Percentiles rank a stretch among this genome's conserved stretches.
These are phyloP conservation scores for Chamaecyparis obtusa DNA, from an alignment of 75 land plant species.

Conservation along the genomic window DNA sequence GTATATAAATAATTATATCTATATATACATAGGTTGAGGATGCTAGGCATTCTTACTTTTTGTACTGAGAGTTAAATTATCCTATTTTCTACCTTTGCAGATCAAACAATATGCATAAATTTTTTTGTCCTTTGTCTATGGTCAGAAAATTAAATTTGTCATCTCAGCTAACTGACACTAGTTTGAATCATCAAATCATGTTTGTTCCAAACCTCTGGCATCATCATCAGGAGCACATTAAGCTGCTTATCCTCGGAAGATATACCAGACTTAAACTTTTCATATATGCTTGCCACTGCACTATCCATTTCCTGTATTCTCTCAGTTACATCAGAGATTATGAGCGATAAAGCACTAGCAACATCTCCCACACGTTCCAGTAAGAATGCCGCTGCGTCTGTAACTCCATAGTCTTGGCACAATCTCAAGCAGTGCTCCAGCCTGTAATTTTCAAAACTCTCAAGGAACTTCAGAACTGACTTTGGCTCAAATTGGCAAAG, in stretches of 20 bases:
- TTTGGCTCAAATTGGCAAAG: slow-evolving; percentile 80
- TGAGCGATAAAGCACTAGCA: slow-evolving; percentile 80
- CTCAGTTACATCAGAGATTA: slow-evolving; percentile 45
- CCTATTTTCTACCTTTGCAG: neutral
- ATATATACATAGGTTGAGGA: neutral
- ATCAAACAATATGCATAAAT: neutral
- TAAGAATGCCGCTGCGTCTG: slow-evolving; percentile 94
- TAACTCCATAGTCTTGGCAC: slow-evolving; percentile 83
- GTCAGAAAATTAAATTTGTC: neutral
- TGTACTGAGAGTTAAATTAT: neutral
- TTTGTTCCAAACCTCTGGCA: slow-evolving; percentile 59
- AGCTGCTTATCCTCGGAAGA: slow-evolving; percentile 23
- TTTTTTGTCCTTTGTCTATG: neutral
- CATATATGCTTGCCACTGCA: slow-evolving; percentile 35
- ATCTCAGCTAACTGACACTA: neutral
- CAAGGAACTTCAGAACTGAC: slow-evolving; percentile 79
- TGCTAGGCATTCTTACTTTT: neutral
- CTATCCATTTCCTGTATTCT: slow-evolving; percentile 55
- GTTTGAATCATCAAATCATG: neutral
- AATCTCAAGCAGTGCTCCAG: slow-evolving; percentile 91
- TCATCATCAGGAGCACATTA: slow-evolving; percentile 29
- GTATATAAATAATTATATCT: neutral
- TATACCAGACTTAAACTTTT: slow-evolving; percentile 11
- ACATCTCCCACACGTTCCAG: slow-evolving; percentile 97
- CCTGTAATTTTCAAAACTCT: slow-evolving; percentile 86